Percentiles rank a stretch among this genome's conserved stretches.
Evolutionary conservation across 345 rosid species (phyloP).

Genomic region (Clarkia xantiana): DNA sequence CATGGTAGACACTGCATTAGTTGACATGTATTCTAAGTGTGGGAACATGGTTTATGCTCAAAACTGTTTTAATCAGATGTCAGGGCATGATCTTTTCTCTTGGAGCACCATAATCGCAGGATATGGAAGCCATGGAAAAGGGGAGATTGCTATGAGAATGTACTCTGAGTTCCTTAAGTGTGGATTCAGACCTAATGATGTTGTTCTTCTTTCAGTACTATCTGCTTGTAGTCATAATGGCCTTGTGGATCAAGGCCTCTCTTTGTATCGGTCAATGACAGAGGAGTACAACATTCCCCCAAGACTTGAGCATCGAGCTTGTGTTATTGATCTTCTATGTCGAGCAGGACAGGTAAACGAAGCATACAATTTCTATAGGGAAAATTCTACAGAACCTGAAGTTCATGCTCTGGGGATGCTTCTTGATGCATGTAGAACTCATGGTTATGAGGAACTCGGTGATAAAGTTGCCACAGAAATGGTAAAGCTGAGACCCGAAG

Average conservation of each 20-base stretch:
- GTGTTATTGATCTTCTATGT: conserved; percentile 49
- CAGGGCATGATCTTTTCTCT: conserved; percentile 36
- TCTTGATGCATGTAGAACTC: conserved; percentile 38
- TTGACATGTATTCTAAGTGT: conserved; percentile 75
- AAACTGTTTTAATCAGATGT: conserved; percentile 44
- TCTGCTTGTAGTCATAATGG: conserved; percentile 76
- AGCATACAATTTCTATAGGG: conserved; percentile 39
- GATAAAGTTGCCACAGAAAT: conserved; percentile 23
- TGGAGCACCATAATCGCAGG: conserved; percentile 66
- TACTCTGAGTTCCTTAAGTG: conserved; percentile 40
- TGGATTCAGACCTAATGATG: conserved; percentile 51
- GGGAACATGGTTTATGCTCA: conserved; percentile 46
- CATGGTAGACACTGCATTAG: conserved; percentile 43
- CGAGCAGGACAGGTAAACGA: conserved; percentile 43
- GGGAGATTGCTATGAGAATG: conserved; percentile 39
- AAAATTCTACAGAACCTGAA: conserved; percentile 20
- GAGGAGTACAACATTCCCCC: conserved; percentile 32
- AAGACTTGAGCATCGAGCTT: conserved; percentile 38
- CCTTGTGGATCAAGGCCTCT: conserved; percentile 47
- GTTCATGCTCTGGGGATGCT: conserved; percentile 37
- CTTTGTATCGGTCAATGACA: conserved; percentile 38
- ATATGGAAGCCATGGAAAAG: conserved; percentile 72
- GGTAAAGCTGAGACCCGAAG: conserved; percentile 19
- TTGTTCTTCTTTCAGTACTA: conserved; percentile 48
- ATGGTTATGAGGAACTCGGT: conserved; percentile 21